phyloP scores from a whole-genome alignment of 2,329 filamentous ascomycete species.

The Emergomyces africanus region DNA sequence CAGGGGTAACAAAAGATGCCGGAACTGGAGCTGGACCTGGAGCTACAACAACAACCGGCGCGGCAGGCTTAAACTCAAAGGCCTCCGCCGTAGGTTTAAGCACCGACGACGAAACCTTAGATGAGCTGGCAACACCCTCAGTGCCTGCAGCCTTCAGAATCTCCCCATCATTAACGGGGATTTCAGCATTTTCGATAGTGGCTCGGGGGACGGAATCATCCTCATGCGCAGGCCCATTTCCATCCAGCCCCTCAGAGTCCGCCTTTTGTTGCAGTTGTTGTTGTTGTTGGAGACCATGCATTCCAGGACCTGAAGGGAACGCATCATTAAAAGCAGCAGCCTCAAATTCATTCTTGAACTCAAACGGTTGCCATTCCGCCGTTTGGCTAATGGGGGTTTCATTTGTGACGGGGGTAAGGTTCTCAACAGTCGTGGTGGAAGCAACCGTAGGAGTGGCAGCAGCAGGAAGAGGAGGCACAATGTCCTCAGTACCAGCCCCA shows the following conservation, averaged over 20 bases:
- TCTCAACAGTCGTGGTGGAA: not conserved
- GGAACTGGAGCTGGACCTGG: not conserved
- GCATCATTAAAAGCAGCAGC: constrained; percentile 40
- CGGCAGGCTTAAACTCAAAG: constrained; percentile 42
- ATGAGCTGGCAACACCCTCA: not conserved
- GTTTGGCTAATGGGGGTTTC: constrained; percentile 24
- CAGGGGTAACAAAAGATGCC: too few species aligned
- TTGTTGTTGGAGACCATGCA: constrained; percentile 3
- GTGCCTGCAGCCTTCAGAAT: not conserved
- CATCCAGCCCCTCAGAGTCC: not conserved
- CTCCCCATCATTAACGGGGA: not conserved
- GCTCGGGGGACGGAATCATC: not conserved
- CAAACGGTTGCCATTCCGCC: constrained; percentile 47
- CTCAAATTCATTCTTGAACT: constrained; percentile 40
- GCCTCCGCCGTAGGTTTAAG: constrained; percentile 40
- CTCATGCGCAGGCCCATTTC: not conserved
- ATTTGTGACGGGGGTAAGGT: not conserved
- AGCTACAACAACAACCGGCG: constrained; percentile 7
- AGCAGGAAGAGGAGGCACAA: constrained; percentile 18
- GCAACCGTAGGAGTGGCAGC: constrained; percentile 14
- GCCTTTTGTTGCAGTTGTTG: too few species aligned
- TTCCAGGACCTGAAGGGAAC: constrained; percentile 27
- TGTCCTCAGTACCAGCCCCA: constrained; percentile 17
- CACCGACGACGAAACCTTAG: not conserved
- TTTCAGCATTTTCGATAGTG: not conserved